Conservation (phyloP, 257 asterid genomes). For the Forsythia suspensa region DNA sequence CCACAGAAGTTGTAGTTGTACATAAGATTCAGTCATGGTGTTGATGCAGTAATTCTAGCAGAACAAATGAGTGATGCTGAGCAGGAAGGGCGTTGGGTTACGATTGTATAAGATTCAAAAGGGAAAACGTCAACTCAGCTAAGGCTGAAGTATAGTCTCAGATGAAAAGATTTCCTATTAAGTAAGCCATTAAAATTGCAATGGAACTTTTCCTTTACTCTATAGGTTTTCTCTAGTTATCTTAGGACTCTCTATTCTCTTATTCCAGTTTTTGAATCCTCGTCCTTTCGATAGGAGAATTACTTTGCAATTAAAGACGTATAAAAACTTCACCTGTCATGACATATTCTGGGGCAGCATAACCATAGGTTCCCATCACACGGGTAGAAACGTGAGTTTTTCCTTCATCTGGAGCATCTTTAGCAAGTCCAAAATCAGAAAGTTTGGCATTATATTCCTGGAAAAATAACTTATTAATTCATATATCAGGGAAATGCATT, state of each 20-base stretch:
- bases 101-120: not conserved
- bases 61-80: not conserved
- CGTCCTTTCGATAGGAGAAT: not conserved
- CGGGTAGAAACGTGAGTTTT: slow-evolving; percentile 70
- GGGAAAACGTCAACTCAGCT: not conserved
- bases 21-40: not conserved
- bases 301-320: not conserved
- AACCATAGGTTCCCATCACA: slow-evolving; percentile 60
- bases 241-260: not conserved
- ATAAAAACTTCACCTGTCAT: slow-evolving; percentile 45
- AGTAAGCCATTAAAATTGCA: not conserved
- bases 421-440: slow-evolving; percentile 71
- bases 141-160: not conserved
- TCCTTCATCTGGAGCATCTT: slow-evolving; percentile 72
- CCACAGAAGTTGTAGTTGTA: not conserved
- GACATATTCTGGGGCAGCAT: slow-evolving; percentile 65
- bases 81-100: not conserved
- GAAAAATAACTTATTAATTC: not conserved
- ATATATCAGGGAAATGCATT: not conserved
- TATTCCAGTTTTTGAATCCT: not conserved
- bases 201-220: not conserved
- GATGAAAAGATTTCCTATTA: not conserved
- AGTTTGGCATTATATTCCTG: slow-evolving; percentile 72
- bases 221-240: not conserved
- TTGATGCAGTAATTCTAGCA: not conserved